Percentiles rank a stretch among this genome's conserved stretches.
Evolutionary conservation across 495 filamentous ascomycete species (phyloP).

Genomic region (Glonium stellatum): DNA sequence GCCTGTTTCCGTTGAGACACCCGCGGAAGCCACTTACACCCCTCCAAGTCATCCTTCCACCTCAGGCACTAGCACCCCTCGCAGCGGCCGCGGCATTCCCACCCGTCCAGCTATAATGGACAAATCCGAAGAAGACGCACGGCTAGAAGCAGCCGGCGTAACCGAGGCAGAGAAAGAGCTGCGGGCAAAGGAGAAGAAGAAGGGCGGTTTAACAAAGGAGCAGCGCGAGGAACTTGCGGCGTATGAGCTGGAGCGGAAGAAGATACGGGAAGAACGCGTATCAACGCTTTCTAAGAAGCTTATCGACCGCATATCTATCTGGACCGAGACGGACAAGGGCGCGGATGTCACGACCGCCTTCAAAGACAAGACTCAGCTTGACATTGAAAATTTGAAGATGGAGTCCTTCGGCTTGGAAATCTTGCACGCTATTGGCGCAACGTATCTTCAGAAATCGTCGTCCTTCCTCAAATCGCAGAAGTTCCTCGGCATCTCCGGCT

Average conservation of each 20-base stretch:
- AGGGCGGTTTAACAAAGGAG: slow-evolving; percentile 71
- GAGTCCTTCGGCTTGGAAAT: slow-evolving; percentile 97
- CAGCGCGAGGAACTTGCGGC: slow-evolving; percentile 83
- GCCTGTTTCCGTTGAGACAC: slow-evolving; percentile 20
- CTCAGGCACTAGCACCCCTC: slow-evolving; percentile 63
- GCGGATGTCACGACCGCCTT: slow-evolving; percentile 79
- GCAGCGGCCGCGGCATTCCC: slow-evolving; percentile 52
- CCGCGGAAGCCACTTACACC: slow-evolving; percentile 7
- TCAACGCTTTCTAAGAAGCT: slow-evolving; percentile 76
- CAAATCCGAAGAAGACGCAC: slow-evolving; percentile 77
- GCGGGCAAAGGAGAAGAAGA: slow-evolving; percentile 80
- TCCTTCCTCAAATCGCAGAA: slow-evolving; percentile 90
- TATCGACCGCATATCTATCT: slow-evolving; percentile 82
- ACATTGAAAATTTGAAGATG: slow-evolving; percentile 98
- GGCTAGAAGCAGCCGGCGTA: slow-evolving; percentile 58
- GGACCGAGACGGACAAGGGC: slow-evolving; percentile 95
- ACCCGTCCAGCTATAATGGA: slow-evolving; percentile 83
- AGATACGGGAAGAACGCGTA: slow-evolving; percentile 84
- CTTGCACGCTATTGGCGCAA: slow-evolving; percentile 85
- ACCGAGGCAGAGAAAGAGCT: slow-evolving; percentile 72
- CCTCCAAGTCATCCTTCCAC: slow-evolving; percentile 10
- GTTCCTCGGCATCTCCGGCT: slow-evolving; percentile 90
- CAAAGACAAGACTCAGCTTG: slow-evolving; percentile 84
- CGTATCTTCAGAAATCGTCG: slow-evolving; percentile 80
- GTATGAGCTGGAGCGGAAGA: slow-evolving; percentile 77